Evolutionary conservation across 345 rosid species (phyloP), one percentile per base, ranked within the genome.

Genomic region (Salix arbutifolia): DNA sequence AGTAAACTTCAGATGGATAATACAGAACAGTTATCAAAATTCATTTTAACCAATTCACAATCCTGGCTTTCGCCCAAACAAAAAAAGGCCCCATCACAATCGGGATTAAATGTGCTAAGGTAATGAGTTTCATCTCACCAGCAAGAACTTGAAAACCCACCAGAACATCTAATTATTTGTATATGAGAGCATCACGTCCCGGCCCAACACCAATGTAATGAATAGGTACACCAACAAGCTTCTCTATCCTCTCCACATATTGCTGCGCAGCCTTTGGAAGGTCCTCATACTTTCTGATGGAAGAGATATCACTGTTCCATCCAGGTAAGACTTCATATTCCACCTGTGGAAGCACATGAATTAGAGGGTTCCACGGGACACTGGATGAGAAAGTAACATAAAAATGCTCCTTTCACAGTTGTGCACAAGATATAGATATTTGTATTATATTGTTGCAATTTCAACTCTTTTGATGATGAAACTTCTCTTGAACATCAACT

Each of bases 161-260:
- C 1, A n/a, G 17, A 19, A 23, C 31, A 6, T n/a, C 13, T 23
- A 2, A 81, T 86, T 82, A 95, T 77, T 93, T 95, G 83, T 70
- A 85, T 72, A 93, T 93, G 72, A 95, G 97, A 58, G 99, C 99
- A 62, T 93, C 94, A 44, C 99, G 94, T 53, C 97, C 94, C 0
- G 99, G 97, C 5, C 97, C 99, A 6, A 91, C 87, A 60, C 99
- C 99, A 50, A 95, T 93, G 83, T 91, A 95, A 81, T 93, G 87
- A 76, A 95, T 72, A 1, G 96, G 94, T 33, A 90, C 90, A 5
- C 94, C 99, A 30, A 93, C 92, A 0, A 93, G 94, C 75, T 96
- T 92, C 79, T 96, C 97, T 68, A 96, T 89, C 88, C 97, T 90
- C 85, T 96, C 97, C 52, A 93, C 96, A 52, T 90, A 93, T 66